Percentiles rank a stretch among this genome's conserved stretches.
Evolutionary conservation across 1,284 basidiomycete species (phyloP).

Genomic region (Ceratobasidium sp.): DNA sequence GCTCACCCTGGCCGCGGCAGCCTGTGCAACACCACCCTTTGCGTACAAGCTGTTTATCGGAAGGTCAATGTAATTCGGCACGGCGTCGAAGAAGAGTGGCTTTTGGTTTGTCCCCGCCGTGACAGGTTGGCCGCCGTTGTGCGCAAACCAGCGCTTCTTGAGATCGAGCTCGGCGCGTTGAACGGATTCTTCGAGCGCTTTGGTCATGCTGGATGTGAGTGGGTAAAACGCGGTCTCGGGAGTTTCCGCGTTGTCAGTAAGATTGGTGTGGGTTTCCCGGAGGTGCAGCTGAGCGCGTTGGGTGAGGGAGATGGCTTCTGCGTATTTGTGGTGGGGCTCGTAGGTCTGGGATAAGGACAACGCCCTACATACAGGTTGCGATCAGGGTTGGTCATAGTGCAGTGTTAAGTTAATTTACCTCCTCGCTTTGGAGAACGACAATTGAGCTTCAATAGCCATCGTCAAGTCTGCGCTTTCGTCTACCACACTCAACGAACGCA

Average conservation of each 20-base stretch:
- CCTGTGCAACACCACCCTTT: slow-evolving; percentile 66
- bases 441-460: slow-evolving; percentile 78
- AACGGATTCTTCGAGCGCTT: slow-evolving; percentile 67
- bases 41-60: slow-evolving; percentile 83
- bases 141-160: slow-evolving; percentile 85
- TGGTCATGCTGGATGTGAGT: slow-evolving; percentile 63
- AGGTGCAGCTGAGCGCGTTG: slow-evolving; percentile 78
- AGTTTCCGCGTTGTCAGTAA: slow-evolving; percentile 54
- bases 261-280: slow-evolving; percentile 71
- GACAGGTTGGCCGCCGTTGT: slow-evolving; percentile 71
- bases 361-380: slow-evolving; percentile 62
- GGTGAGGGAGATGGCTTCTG: slow-evolving; percentile 75
- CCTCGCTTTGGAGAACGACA: slow-evolving; percentile 79
- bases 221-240: slow-evolving; percentile 67
- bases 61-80: slow-evolving; percentile 90
- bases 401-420: slow-evolving; percentile 63
- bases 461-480: slow-evolving; percentile 89
- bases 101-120: slow-evolving; percentile 74
- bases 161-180: slow-evolving; percentile 65
- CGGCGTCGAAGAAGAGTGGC: slow-evolving; percentile 92
- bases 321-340: slow-evolving; percentile 74
- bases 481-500: slow-evolving; percentile 84
- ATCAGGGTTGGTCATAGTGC: slow-evolving; percentile 23
- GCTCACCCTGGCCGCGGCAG: slow-evolving; percentile 49
- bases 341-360: slow-evolving; percentile 80